These are phyloP conservation scores for Protea cynaroides DNA, from an alignment of 164 flowering plant species.

Conservation along the genomic window DNA sequence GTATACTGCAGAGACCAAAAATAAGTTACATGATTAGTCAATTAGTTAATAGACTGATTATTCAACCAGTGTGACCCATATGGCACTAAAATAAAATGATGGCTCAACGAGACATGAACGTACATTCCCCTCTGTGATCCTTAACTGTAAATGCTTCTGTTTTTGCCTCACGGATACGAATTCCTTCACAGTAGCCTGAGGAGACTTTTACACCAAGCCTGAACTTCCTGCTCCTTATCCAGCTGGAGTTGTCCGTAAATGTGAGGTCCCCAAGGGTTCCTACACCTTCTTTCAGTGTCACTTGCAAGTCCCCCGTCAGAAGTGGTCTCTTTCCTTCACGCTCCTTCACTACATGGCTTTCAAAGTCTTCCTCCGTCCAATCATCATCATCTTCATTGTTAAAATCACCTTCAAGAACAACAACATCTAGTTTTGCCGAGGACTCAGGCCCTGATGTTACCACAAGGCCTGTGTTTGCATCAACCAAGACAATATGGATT, in stretches of 20 bases:
- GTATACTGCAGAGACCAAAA: conserved; percentile 47
- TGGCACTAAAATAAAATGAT: neutral
- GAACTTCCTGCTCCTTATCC: conserved; percentile 94
- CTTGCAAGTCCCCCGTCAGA: conserved; percentile 80
- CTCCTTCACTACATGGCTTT: conserved; percentile 83
- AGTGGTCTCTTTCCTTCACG: conserved; percentile 97
- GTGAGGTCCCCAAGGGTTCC: conserved; percentile 89
- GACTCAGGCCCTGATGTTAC: conserved; percentile 84
- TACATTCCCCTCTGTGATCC: conserved; percentile 98
- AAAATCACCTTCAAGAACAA: conserved; percentile 98
- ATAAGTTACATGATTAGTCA: neutral
- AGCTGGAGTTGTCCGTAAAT: conserved; percentile 97
- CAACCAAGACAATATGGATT: conserved; percentile 72
- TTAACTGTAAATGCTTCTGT: conserved; percentile 93
- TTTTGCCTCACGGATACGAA: conserved; percentile 88
- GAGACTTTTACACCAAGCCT: conserved; percentile 86
- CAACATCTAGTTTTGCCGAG: conserved; percentile 63
- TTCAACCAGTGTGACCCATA: neutral
- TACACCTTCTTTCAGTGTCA: conserved; percentile 78
- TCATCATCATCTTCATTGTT: conserved; percentile 76
- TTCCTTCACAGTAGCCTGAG: conserved; percentile 62
- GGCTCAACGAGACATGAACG: conserved; percentile 16
- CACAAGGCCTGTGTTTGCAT: conserved; percentile 57
- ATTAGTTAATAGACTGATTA: no score
- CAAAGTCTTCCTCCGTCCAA: conserved; percentile 87